These are phyloP conservation scores for Pilatotrama ljubarskyi DNA, from an alignment of 768 basidiomycete genomes.

Conservation along the genomic window DNA sequence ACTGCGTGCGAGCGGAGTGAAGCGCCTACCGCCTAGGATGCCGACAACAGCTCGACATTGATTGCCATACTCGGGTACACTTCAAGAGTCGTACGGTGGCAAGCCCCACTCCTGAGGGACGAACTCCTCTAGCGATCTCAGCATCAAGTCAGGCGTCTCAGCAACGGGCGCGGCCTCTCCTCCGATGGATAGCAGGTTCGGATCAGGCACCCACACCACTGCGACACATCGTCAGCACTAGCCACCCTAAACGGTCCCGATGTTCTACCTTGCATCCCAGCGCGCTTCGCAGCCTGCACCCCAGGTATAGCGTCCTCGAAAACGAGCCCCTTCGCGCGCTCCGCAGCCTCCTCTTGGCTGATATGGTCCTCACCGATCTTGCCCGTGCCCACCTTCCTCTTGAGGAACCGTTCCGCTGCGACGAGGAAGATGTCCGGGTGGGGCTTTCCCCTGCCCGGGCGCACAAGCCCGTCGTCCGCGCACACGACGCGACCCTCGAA, in stretches of 20 bases:
- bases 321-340: conserved; percentile 66
- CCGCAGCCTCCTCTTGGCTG: conserved; percentile 39
- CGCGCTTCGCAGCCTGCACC: conserved; percentile 76
- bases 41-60: not conserved
- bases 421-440: conserved; percentile 78
- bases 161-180: conserved; percentile 45
- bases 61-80: too few species aligned
- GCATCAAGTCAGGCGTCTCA: conserved; percentile 58
- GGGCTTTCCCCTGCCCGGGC: conserved; percentile 62
- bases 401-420: conserved; percentile 63
- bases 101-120: conserved; percentile 83
- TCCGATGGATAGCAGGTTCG: conserved; percentile 50
- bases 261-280: conserved; percentile 76
- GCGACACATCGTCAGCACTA: not conserved
- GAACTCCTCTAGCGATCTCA: conserved; percentile 69
- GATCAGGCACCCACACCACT: conserved; percentile 89
- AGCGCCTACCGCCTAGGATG: not conserved
- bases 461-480: conserved; percentile 61
- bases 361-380: conserved; percentile 36
- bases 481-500: conserved; percentile 72
- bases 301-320: conserved; percentile 84
- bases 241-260: not conserved
- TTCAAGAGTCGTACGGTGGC: conserved; percentile 53
- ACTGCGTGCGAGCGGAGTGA: too few species aligned
- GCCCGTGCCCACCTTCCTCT: conserved; percentile 51